A percentile compares a stretch with the other conserved stretches of the same genome.
These are phyloP conservation scores for Phlebiopsis flavidoalba DNA, from an alignment of 768 basidiomycete genomes.

Conservation along the genomic window DNA sequence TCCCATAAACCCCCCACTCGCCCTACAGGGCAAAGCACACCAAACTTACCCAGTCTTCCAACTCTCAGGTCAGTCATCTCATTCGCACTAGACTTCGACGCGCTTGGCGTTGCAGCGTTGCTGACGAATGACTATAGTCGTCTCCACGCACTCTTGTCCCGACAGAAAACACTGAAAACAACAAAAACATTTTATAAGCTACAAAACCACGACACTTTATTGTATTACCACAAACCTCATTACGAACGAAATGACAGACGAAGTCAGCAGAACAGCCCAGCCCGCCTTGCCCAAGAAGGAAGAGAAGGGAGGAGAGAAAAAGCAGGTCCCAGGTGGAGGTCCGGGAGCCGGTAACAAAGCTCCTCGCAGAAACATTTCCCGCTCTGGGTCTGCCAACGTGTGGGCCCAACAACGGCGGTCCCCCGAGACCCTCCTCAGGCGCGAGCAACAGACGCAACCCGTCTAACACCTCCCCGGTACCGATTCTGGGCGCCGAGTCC, in stretches of 20 bases:
- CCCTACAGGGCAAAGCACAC: constrained; percentile 89
- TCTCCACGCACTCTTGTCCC: constrained; percentile 13
- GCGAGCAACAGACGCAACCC: constrained; percentile 49
- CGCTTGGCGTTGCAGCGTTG: constrained; percentile 2
- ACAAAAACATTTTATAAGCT: constrained; percentile 36
- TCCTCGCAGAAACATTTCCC: constrained; percentile 54
- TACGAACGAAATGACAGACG: constrained; percentile 90
- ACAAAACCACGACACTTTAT: constrained; percentile 19
- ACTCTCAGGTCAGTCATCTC: constrained; percentile 35
- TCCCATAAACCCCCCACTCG: constrained; percentile 66
- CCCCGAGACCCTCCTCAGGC: constrained; percentile 58
- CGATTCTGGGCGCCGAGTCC: constrained; percentile 76
- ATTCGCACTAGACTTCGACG: not conserved
- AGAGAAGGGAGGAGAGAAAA: constrained; percentile 35
- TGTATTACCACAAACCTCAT: constrained; percentile 28
- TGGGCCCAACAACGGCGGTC: constrained; percentile 27
- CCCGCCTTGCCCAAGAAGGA: constrained; percentile 54
- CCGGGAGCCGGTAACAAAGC: constrained; percentile 41
- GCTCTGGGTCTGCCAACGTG: constrained; percentile 36
- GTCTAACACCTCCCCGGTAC: constrained; percentile 30
- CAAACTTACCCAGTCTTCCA: constrained; percentile 35
- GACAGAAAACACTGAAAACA: constrained; percentile 41
- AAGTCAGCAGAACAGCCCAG: constrained; percentile 51
- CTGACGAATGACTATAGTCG: constrained; percentile 8
- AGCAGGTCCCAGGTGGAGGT: constrained; percentile 44